These are phyloP conservation scores for Lichtheimia ornata DNA, from an alignment of 371 early-diverging fungal species.

Conservation along the genomic window DNA sequence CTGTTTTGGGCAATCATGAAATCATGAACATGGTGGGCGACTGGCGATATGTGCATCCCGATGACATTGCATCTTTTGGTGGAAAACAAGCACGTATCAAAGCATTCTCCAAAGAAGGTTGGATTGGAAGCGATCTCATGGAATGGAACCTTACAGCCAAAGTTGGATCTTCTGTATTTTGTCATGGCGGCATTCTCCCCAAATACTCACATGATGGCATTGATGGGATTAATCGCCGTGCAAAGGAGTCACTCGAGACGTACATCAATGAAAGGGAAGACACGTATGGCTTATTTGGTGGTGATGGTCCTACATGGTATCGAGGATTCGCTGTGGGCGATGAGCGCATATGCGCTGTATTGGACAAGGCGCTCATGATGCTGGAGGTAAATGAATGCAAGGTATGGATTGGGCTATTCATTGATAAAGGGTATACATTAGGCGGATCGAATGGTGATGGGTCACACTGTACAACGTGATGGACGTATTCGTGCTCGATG, in stretches of 20 bases:
- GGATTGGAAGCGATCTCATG: slow-evolving; percentile 64
- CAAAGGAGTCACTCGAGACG: slow-evolving; percentile 37
- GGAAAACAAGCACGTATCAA: slow-evolving; percentile 46
- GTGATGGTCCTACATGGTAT: slow-evolving; percentile 61
- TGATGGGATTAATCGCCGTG: slow-evolving; percentile 57
- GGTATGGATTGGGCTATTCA: not conserved
- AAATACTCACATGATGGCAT: slow-evolving; percentile 53
- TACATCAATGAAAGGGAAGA: slow-evolving; percentile 32
- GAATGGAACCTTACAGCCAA: slow-evolving; percentile 59
- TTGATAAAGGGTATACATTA: slow-evolving; percentile 12
- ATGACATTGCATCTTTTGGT: slow-evolving; percentile 70
- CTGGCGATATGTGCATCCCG: slow-evolving; percentile 70
- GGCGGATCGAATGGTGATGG: slow-evolving; percentile 78
- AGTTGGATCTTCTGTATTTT: slow-evolving; percentile 69
- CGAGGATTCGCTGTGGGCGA: slow-evolving; percentile 66
- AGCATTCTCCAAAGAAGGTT: slow-evolving; percentile 65
- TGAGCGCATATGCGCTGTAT: slow-evolving; percentile 52
- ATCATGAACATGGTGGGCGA: slow-evolving; percentile 76
- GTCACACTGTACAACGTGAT: slow-evolving; percentile 72
- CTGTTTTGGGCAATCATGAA: slow-evolving; percentile 71
- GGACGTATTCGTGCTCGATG: slow-evolving; percentile 69
- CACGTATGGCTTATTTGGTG: slow-evolving; percentile 41
- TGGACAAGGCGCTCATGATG: slow-evolving; percentile 51
- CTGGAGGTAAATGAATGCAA: slow-evolving; percentile 36
- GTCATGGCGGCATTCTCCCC: slow-evolving; percentile 73